Percentiles rank a stretch among this genome's conserved stretches.
These are phyloP conservation scores for Gossypium armourianum DNA, from an alignment of 441 rosid genomes.

Conservation along the genomic window DNA sequence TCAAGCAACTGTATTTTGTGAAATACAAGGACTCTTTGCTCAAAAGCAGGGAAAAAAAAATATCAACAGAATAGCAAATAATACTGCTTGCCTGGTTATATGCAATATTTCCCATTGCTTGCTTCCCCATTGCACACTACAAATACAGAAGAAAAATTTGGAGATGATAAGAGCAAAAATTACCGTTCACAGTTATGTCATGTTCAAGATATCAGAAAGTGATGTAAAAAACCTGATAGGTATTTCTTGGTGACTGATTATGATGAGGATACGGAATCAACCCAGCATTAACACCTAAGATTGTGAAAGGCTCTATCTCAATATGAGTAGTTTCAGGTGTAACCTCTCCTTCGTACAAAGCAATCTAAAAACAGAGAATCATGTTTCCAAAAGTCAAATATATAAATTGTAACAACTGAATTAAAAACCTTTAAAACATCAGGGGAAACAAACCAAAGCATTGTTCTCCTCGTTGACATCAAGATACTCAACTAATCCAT, in stretches of 20 bases:
- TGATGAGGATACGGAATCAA: conserved; percentile 95
- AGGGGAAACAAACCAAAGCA: conserved; percentile 55
- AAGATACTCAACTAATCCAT: conserved; percentile 85
- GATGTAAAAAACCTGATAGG: conserved; percentile 58
- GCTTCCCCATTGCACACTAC: conserved; percentile 99
- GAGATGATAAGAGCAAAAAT: conserved; percentile 12
- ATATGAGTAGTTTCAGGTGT: conserved; percentile 71
- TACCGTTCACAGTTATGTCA: conserved; percentile 10
- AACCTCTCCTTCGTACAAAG: conserved; percentile 75
- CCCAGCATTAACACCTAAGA: conserved; percentile 92
- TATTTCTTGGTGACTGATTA: conserved; percentile 96
- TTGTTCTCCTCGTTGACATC: conserved; percentile 98
- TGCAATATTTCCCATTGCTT: conserved; percentile 96
- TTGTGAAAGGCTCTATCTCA: conserved; percentile 93
- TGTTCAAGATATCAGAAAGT: conserved; percentile 14
- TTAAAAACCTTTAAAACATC: conserved; percentile 12
- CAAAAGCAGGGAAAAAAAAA: not conserved
- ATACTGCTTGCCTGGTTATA: conserved; percentile 66
- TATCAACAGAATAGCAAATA: conserved; percentile 9
- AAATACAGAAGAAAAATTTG: conserved; percentile 13
- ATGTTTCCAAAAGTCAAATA: conserved; percentile 10
- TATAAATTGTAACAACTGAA: conserved; percentile 3
- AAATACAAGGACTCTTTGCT: not conserved
- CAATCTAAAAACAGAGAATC: conserved; percentile 45
- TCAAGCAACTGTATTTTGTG: not conserved